phyloP scores from a whole-genome alignment of 2,329 filamentous ascomycete genomes.

The Albophoma yamanashiensis region DNA sequence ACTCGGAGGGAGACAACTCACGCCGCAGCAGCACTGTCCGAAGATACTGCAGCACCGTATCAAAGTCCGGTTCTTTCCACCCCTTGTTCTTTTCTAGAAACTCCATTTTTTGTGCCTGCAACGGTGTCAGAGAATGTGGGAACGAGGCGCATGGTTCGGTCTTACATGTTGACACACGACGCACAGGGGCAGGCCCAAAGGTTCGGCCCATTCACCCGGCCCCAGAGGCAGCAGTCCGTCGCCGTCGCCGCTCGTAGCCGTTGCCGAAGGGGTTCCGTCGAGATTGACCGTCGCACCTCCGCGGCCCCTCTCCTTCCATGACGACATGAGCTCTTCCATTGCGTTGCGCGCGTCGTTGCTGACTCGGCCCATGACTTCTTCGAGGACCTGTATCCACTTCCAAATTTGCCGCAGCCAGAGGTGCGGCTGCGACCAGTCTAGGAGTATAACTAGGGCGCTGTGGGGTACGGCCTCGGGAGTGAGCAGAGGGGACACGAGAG shows the following conservation, averaged over 20 bases:
- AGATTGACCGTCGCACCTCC: constrained; percentile 51
- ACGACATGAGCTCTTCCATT: constrained; percentile 76
- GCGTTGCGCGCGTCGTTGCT: constrained; percentile 67
- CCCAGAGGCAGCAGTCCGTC: constrained; percentile 68
- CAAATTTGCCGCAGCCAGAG: constrained; percentile 81
- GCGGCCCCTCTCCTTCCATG: constrained; percentile 68
- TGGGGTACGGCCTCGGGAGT: constrained; percentile 76
- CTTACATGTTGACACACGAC: constrained; percentile 92
- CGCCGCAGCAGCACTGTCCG: constrained; percentile 81
- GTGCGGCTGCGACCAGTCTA: constrained; percentile 94
- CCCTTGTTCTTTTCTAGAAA: constrained; percentile 77
- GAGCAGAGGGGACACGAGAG: constrained; percentile 73
- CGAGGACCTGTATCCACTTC: constrained; percentile 79
- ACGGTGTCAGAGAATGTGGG: constrained; percentile 9
- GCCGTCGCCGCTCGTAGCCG: constrained; percentile 42
- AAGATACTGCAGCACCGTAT: constrained; percentile 87
- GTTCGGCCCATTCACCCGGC: constrained; percentile 88
- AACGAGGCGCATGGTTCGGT: constrained; percentile 8
- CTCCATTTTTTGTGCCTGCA: constrained; percentile 78
- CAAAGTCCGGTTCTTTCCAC: constrained; percentile 95
- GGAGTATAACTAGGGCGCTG: constrained; percentile 78
- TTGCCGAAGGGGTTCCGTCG: constrained; percentile 49
- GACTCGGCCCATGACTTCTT: constrained; percentile 63
- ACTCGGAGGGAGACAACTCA: constrained; percentile 30
- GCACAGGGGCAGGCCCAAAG: constrained; percentile 73